phyloP scores from a whole-genome alignment of 2,329 filamentous ascomycete genomes.

The Cladosporium velox region DNA sequence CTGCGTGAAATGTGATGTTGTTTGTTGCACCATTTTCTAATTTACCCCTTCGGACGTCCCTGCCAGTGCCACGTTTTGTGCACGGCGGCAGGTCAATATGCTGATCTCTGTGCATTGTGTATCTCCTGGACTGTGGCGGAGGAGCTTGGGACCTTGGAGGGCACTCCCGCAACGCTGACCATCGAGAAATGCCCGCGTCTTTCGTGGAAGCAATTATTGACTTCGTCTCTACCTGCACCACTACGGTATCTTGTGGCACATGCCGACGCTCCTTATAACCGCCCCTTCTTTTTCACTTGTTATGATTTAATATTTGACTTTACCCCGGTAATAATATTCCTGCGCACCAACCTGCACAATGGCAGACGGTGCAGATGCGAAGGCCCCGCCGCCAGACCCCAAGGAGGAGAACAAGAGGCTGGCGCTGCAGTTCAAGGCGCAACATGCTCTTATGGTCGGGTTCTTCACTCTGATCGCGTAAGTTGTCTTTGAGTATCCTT shows the following conservation, averaged over 20 bases:
- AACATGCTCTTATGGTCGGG: constrained; percentile 55
- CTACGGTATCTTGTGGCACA: constrained; percentile 1
- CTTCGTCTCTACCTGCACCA: not conserved
- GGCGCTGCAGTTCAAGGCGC: constrained; percentile 55
- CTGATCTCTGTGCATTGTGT: constrained; percentile 2
- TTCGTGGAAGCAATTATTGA: not conserved
- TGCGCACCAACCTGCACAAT: constrained; percentile 14
- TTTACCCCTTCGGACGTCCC: not conserved
- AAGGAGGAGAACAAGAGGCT: constrained; percentile 43
- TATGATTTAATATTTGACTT: constrained; percentile 18
- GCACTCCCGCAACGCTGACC: constrained; percentile 12
- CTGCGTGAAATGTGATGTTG: not conserved
- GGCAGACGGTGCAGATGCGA: constrained; percentile 15
- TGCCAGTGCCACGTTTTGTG: constrained; percentile 2
- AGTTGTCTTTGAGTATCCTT: not conserved
- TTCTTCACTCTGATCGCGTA: constrained; percentile 71
- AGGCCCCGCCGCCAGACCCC: constrained; percentile 25
- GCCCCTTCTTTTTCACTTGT: constrained; percentile 8
- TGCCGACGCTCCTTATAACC: constrained; percentile 15
- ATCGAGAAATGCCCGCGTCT: constrained; percentile 14
- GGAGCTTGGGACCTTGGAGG: not conserved
- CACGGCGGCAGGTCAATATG: constrained; percentile 4
- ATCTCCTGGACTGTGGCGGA: constrained; percentile 11
- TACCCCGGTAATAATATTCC: constrained; percentile 2
- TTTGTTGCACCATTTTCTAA: not conserved